Base-by-base conservation (phyloP, 2,329 filamentous ascomycete genomes). In the Sphaerostilbella broomeana region DNA sequence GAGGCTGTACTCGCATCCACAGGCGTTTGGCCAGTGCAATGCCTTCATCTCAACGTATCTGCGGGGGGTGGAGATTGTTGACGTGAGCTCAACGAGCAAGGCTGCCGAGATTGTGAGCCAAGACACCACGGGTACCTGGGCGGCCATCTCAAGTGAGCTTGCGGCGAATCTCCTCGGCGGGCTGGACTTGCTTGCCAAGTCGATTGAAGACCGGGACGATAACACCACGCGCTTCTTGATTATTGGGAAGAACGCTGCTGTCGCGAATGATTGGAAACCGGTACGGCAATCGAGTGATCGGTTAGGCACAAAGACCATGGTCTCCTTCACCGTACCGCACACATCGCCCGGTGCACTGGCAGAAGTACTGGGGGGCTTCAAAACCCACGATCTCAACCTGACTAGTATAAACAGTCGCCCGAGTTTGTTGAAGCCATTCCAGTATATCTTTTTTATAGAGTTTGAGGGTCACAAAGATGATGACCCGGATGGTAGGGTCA, bases 381-480 rank as follows among this genome's bases (percentile, higher is more conserved):
- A 80, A 47, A 68, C 67, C 6, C 72, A 77, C 49, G 72, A 73
- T 5, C 70, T 95, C 42, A 94, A 95, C 58, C 66, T 97, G 50
- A 95, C 89, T 20, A 90, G 83, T 59, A 94, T 97, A 61, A 89
- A 88, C 58, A 88, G 85, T 49, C 67, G 90, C 47, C 90, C 90
- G 5, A 88, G 85, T 52, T 74, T 84, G 40, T 68, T 74, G 26
- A 65, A 69, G 50, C 78, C 84, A 15, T 97, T 94, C 77, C 81
- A 94, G 58, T 97, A 97, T 64, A 76, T 95, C 25, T 95, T 97
- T 65, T 89, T 97, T 57, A 81, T 95, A 20, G 90, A 97, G 68
- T 88, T 94, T 52, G 76, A 84, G 58, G 82, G 84, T 2, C 72
- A 77, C 57, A 61, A 50, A 43, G 46, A 57, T 38, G 51, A 60